These are phyloP conservation scores for Penicillium pulvis DNA, from an alignment of 495 filamentous ascomycete species.

Conservation along the genomic window DNA sequence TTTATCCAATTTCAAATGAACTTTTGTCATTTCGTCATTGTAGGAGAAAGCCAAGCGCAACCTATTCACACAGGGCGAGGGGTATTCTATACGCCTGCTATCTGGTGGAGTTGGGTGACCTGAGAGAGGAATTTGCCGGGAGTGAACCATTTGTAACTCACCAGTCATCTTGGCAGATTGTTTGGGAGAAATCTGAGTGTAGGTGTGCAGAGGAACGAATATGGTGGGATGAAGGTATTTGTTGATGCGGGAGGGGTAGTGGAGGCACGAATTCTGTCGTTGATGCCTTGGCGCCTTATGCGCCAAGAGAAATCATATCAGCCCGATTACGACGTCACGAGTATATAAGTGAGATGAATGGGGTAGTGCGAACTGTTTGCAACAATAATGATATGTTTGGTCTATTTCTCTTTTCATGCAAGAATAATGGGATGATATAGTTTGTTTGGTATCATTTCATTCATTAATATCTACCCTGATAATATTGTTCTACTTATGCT, in stretches of 20 bases:
- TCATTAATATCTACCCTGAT: slow-evolving; percentile 10
- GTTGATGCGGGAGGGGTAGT: slow-evolving; percentile 36
- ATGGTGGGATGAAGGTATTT: slow-evolving; percentile 28
- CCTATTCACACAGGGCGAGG: not conserved
- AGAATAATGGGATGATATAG: not conserved
- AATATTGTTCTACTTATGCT: slow-evolving; percentile 31
- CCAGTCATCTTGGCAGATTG: slow-evolving; percentile 44
- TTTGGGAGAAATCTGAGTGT: slow-evolving; percentile 29
- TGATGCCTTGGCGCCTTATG: slow-evolving; percentile 17
- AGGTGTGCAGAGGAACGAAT: slow-evolving; percentile 9
- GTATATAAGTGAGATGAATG: not conserved
- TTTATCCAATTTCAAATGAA: not conserved
- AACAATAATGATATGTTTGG: no score
- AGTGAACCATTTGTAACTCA: slow-evolving; percentile 23
- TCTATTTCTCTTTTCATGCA: not conserved
- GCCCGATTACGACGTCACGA: slow-evolving; percentile 1
- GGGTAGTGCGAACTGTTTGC: not conserved
- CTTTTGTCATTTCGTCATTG: slow-evolving; percentile 6
- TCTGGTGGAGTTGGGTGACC: slow-evolving; percentile 1
- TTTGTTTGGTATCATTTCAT: slow-evolving; percentile 19
- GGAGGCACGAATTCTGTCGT: slow-evolving; percentile 33
- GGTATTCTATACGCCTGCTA: not conserved
- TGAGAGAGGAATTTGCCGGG: not conserved
- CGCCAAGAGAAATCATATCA: not conserved
- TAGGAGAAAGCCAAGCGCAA: slow-evolving; percentile 18